These are phyloP conservation scores for Reutealis trisperma DNA, from an alignment of 345 rosid species.

Conservation along the genomic window DNA sequence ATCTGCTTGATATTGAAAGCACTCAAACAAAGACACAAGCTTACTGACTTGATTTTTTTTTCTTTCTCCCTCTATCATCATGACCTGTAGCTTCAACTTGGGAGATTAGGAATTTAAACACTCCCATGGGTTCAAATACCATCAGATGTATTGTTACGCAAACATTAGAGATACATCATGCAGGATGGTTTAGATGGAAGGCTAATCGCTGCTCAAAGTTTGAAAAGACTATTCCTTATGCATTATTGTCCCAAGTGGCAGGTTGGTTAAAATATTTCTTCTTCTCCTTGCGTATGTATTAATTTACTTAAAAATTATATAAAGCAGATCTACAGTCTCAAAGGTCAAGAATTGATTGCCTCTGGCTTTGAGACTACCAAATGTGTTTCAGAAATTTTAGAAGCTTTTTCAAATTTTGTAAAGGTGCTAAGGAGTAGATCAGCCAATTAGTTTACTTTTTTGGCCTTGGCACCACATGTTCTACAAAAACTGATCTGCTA, in stretches of 20 bases:
- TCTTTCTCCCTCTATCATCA: not conserved
- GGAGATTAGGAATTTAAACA: conserved; percentile 75
- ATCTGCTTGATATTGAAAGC: not conserved
- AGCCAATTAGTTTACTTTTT: not conserved
- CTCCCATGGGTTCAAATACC: conserved; percentile 57
- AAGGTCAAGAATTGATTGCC: not conserved
- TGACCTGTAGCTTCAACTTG: conserved; percentile 73
- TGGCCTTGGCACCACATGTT: not conserved
- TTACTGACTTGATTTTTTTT: conserved; percentile 2
- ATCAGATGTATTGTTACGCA: conserved; percentile 77
- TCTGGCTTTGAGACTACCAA: conserved; percentile 4
- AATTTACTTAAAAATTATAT: no score
- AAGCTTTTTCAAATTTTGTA: not conserved
- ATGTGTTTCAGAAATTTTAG: not conserved
- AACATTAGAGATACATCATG: conserved; percentile 74
- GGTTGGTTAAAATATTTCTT: conserved; percentile 43
- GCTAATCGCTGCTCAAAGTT: conserved; percentile 68
- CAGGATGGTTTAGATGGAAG: conserved; percentile 85
- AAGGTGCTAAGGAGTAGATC: not conserved
- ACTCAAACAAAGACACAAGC: not conserved
- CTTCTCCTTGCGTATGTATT: not conserved
- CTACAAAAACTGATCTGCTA: not conserved
- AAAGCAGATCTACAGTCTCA: not conserved
- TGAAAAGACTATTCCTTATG: conserved; percentile 76
- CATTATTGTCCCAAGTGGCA: conserved; percentile 82